Conservation (phyloP, 148 eudicot genomes). For the Fallopia convolvulus region DNA sequence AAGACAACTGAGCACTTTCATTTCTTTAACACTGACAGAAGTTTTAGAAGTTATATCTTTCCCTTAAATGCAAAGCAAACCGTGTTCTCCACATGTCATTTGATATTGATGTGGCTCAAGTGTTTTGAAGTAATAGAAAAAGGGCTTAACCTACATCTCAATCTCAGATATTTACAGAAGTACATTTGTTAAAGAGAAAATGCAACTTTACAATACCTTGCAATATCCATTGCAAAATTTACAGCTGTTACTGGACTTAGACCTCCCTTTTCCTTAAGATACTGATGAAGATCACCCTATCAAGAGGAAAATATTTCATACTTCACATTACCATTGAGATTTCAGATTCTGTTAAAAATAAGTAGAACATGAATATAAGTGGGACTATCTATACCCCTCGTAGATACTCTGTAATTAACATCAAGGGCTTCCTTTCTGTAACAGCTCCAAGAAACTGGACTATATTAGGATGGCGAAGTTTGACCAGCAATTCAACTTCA, state of each 20-base stretch:
- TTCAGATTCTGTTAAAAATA: not conserved
- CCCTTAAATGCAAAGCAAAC: not conserved
- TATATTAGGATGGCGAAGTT: slow-evolving; percentile 98
- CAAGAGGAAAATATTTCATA: slow-evolving; percentile 1
- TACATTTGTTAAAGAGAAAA: not conserved
- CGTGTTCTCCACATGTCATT: not conserved
- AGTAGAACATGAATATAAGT: not conserved
- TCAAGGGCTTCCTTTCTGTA: slow-evolving; percentile 90
- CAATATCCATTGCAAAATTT: slow-evolving; percentile 90
- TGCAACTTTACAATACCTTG: slow-evolving; percentile 42
- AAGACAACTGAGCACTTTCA: not conserved
- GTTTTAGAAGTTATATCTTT: not conserved
- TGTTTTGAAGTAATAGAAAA: not conserved
- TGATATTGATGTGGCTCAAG: not conserved
- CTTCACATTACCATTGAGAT: not conserved
- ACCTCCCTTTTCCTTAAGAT: slow-evolving; percentile 84
- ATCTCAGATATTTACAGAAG: not conserved
- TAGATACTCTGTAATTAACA: slow-evolving; percentile 88
- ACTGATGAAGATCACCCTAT: slow-evolving; percentile 92
- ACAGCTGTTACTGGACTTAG: slow-evolving; percentile 77
- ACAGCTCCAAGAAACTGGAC: slow-evolving; percentile 99
- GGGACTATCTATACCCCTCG: slow-evolving; percentile 56
- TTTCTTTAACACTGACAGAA: not conserved
- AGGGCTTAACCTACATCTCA: not conserved
- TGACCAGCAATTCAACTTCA: slow-evolving; percentile 92